Percentiles rank a stretch among this genome's conserved stretches.
phyloP scores from a whole-genome alignment of 768 basidiomycete genomes.

The Coprinopsis marcescibilis region DNA sequence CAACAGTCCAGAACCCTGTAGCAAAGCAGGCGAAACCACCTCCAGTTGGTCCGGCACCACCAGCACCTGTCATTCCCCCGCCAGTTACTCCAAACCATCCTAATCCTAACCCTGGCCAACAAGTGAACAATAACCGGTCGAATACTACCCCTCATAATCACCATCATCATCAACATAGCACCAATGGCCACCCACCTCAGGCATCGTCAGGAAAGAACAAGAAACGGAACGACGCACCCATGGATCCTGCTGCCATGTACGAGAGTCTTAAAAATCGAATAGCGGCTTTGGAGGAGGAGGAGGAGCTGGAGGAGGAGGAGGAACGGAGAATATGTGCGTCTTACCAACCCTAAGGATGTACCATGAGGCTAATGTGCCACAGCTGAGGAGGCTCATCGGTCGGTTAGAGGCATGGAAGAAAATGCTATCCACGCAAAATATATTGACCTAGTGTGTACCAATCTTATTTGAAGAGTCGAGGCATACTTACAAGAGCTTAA shows the following conservation, averaged over 20 bases:
- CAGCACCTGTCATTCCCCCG: slow-evolving; percentile 53
- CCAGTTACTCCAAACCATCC: slow-evolving; percentile 47
- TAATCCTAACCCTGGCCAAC: slow-evolving; percentile 26
- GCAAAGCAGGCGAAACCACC: slow-evolving; percentile 43
- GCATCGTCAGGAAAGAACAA: slow-evolving; percentile 44
- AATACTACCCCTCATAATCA: slow-evolving; percentile 15
- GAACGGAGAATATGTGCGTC: slow-evolving; percentile 69
- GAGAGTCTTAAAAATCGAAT: slow-evolving; percentile 86
- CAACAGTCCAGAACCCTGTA: slow-evolving; percentile 26
- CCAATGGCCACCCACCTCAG: slow-evolving; percentile 38
- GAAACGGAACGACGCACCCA: slow-evolving; percentile 66
- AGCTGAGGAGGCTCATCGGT: slow-evolving; percentile 88
- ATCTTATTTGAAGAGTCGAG: slow-evolving; percentile 16
- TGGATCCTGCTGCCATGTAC: slow-evolving; percentile 84
- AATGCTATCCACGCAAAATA: slow-evolving; percentile 82
- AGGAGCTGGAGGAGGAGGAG: slow-evolving; percentile 83
- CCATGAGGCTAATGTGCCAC: slow-evolving; percentile 17
- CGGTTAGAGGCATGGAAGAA: slow-evolving; percentile 77
- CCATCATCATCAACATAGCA: slow-evolving; percentile 22
- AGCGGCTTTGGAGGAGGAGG: slow-evolving; percentile 84
- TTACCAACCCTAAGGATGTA: slow-evolving; percentile 7
- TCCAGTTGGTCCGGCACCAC: slow-evolving; percentile 55
- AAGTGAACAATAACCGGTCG: slow-evolving; percentile 15
- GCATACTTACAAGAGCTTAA: slow-evolving; percentile 15
- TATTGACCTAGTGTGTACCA: slow-evolving; percentile 68